These are phyloP conservation scores for Ailanthus altissimus DNA, from an alignment of 345 rosid genomes.

Conservation along the genomic window DNA sequence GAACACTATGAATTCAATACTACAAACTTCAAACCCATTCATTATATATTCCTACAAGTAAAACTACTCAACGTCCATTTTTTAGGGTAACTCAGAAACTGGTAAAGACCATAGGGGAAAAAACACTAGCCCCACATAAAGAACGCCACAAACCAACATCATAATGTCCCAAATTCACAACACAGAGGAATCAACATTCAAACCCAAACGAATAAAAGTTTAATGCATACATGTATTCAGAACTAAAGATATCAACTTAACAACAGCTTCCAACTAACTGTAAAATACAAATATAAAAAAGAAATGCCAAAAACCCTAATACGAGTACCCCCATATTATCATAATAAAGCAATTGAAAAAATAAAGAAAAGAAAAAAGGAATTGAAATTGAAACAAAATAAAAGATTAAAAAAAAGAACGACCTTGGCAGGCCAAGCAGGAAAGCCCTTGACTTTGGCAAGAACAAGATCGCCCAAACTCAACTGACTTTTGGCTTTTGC, in stretches of 20 bases:
- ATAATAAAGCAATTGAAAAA: background rate
- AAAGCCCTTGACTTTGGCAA: slow-evolving; percentile 95
- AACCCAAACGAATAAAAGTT: background rate
- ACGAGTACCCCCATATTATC: background rate
- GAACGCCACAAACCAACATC: background rate
- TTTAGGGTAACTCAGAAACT: background rate
- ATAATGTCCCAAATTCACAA: background rate
- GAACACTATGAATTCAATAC: background rate
- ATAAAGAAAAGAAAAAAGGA: background rate
- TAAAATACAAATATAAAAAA: background rate
- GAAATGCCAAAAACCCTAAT: background rate
- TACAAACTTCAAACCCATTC: background rate
- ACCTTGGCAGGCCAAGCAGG: slow-evolving; percentile 99
- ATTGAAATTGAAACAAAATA: background rate
- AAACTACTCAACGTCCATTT: background rate
- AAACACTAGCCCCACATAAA: background rate
- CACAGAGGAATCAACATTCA: slow-evolving; percentile 1
- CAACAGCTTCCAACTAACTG: background rate
- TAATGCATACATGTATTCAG: background rate
- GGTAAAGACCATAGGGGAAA: background rate
- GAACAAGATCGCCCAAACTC: slow-evolving; percentile 93
- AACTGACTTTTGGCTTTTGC: slow-evolving; percentile 53
- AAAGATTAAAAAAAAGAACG: too few relatives aligned
- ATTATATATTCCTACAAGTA: background rate
- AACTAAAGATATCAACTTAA: slow-evolving; percentile 1